Conservation (phyloP, 352 stramenopile genomes). For the Elongisporangium prolatum region DNA sequence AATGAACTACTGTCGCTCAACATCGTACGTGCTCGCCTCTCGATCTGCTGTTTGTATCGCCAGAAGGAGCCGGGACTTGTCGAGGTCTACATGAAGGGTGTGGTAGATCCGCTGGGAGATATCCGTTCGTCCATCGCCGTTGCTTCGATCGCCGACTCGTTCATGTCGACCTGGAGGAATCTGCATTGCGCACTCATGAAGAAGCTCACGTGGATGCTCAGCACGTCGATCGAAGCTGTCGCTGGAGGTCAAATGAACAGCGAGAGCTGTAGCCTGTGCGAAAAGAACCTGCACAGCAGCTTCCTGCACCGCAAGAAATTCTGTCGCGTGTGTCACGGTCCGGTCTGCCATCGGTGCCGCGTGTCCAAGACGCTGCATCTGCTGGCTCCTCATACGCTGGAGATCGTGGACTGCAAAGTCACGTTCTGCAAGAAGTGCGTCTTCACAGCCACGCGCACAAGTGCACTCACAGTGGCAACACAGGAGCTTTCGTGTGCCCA, state of each 20-base stretch:
- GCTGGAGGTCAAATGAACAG: background rate
- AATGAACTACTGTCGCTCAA: constrained; percentile 22
- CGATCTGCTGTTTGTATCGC: constrained; percentile 31
- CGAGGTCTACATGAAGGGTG: constrained; percentile 29
- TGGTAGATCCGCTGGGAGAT: constrained; percentile 25
- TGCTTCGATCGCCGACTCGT: background rate
- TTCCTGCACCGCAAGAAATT: constrained; percentile 16
- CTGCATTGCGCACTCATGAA: constrained; percentile 41
- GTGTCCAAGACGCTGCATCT: constrained; percentile 16
- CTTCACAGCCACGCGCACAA: background rate
- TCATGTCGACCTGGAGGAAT: constrained; percentile 9
- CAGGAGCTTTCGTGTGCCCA: background rate
- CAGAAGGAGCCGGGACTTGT: constrained; percentile 21
- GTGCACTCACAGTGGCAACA: background rate
- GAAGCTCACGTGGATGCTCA: constrained; percentile 41
- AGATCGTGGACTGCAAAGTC: background rate
- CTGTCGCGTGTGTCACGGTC: constrained; percentile 24
- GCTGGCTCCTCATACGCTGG: background rate
- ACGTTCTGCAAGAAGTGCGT: background rate
- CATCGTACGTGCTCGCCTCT: constrained; percentile 31
- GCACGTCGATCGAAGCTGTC: background rate
- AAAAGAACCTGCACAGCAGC: constrained; percentile 8
- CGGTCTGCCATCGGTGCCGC: constrained; percentile 20
- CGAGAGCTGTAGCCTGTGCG: constrained; percentile 22
- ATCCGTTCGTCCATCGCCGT: constrained; percentile 5